phyloP scores from a whole-genome alignment of 805 yeast species.

The Saturnispora bothae region DNA sequence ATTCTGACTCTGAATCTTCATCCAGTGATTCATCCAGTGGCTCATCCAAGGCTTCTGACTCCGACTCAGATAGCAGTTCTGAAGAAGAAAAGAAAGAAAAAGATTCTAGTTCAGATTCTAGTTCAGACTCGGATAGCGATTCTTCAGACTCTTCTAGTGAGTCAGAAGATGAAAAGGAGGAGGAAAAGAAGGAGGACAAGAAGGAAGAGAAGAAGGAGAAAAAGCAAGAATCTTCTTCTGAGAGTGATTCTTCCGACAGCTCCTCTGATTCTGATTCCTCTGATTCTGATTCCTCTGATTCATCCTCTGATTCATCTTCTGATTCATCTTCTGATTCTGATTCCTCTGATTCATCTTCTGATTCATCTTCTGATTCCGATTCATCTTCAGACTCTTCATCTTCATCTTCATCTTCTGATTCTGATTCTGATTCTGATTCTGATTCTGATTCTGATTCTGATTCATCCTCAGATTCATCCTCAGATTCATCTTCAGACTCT shows the following conservation, averaged over 20 bases:
- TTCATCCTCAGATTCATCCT: constrained; percentile 16
- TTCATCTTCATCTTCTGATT: constrained; percentile 7
- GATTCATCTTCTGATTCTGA: constrained; percentile 10
- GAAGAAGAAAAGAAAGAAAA: constrained; percentile 12
- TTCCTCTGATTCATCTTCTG: constrained; percentile 8
- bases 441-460: constrained; percentile 13
- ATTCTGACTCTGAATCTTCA: constrained; percentile 22
- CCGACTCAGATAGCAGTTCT: constrained; percentile 9
- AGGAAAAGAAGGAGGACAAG: too few relatives aligned
- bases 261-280: constrained; percentile 11
- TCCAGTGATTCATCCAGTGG: constrained; percentile 9
- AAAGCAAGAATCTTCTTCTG: constrained; percentile 16
- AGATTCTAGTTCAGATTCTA: constrained; percentile 15
- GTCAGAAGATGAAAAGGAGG: too few relatives aligned
- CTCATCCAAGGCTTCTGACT: constrained; percentile 6
- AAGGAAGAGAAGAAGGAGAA: too few relatives aligned
- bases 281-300: constrained; percentile 7
- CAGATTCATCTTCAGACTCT: constrained; percentile 14
- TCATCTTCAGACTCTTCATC: constrained; percentile 6
- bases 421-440: constrained; percentile 10
- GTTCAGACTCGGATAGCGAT: constrained; percentile 15
- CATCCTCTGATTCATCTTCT: constrained; percentile 7
- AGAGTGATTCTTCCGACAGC: constrained; percentile 2
- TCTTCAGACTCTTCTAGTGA: constrained; percentile 8
- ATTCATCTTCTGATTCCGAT: constrained; percentile 10